Base-by-base conservation (phyloP, 1,139 yeast species). In the Candida sp. region DNA sequence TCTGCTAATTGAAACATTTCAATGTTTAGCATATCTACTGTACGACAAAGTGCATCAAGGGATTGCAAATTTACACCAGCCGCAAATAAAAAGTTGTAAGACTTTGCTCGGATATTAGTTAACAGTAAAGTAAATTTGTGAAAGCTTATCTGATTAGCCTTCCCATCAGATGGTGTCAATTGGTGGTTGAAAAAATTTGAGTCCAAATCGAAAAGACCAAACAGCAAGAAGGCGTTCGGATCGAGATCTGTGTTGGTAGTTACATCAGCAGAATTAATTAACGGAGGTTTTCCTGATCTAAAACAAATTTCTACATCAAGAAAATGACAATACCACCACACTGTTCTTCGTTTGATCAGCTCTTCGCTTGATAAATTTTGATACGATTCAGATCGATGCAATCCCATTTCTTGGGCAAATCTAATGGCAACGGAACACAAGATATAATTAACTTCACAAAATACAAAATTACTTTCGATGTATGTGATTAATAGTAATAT, bases 351-450 rank as follows among this genome's bases (percentile, higher is more conserved):
- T 8, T 62, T 58, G 4, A 56, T 50, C 5, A 65, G 66, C 37
- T 79, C 84, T 3, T 57, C 63, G 0, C 51, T 50, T 0, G 70
- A 45, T 22, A 79, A 51, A 0, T 72, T 69, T 5, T 54, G 52
- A 41, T 73, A 72, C 2, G 77, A 61, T 49, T 84, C 88, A 12
- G 62, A 63, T 30, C 88, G 63, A 54, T 86, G 87, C 22, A 87
- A 63, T 0, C 95, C 95, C 45, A 84, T 60, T 40, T 80, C 84
- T 49, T 77, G 82, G 0, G 88, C 87, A 50, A 70, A 75, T 44
- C 88, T 65, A 2, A 80, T 71, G 1, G 84, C 84, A 6, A 77
- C 70, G 0, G 83, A 63, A 0, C 73, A 57, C 8, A 83, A 53
- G 32, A 73, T 64, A 51, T 71, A 75, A 33, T 74, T 69, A 33